phyloP scores from a whole-genome alignment of 768 basidiomycete species.

The Mycena latifolia region DNA sequence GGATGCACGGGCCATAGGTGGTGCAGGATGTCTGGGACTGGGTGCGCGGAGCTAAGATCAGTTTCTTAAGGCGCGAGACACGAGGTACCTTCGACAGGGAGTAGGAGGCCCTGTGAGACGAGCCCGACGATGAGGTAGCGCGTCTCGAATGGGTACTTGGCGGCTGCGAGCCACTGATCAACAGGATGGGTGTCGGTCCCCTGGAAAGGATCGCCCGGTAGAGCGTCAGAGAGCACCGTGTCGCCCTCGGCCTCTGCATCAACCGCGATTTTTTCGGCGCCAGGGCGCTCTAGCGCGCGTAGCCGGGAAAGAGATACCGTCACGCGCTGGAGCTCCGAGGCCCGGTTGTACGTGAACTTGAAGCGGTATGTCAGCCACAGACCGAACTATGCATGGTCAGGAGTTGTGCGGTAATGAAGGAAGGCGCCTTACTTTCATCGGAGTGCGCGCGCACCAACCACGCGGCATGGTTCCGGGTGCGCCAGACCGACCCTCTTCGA shows the following conservation, averaged over 20 bases:
- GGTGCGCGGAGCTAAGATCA: neutral
- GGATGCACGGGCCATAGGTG: conserved; percentile 11
- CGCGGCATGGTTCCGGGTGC: conserved; percentile 23
- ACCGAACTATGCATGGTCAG: conserved; percentile 21
- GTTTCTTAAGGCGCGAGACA: neutral
- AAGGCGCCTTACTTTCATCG: conserved; percentile 31
- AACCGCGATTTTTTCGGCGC: conserved; percentile 23
- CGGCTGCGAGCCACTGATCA: conserved; percentile 4
- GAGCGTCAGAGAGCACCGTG: neutral
- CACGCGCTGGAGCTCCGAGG: conserved; percentile 19
- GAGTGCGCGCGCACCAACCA: conserved; percentile 4
- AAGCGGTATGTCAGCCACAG: conserved; percentile 36
- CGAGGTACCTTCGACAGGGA: conserved; percentile 27
- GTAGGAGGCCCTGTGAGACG: conserved; percentile 30
- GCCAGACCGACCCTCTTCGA: conserved; percentile 11
- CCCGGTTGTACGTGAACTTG: conserved; percentile 3
- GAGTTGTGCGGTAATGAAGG: neutral
- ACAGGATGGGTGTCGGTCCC: neutral
- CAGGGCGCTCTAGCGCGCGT: conserved; percentile 27
- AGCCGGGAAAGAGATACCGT: conserved; percentile 25
- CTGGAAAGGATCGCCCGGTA: neutral
- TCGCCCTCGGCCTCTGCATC: conserved; percentile 1
- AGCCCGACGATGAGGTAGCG: conserved; percentile 34
- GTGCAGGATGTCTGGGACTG: conserved; percentile 32
- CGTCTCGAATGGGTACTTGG: conserved; percentile 25